Percentiles rank a stretch among this genome's conserved stretches.
Evolutionary conservation across 495 filamentous ascomycete genomes (phyloP).

Genomic region (Hapsidospora chrysogenum): DNA sequence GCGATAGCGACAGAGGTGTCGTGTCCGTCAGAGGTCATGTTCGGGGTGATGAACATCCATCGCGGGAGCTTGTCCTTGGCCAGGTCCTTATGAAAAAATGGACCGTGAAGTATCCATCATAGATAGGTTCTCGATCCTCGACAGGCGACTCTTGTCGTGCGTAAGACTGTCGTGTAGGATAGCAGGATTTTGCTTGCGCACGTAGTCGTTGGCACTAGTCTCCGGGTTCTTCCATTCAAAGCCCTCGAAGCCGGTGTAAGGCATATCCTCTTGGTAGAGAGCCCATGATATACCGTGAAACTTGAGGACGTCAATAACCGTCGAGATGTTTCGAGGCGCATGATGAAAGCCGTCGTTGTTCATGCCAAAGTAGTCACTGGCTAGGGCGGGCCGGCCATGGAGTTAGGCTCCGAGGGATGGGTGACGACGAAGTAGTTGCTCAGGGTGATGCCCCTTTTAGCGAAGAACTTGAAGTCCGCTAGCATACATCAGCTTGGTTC

Average conservation of each 20-base stretch:
- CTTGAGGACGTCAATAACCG: slow-evolving; percentile 53
- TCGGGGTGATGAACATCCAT: slow-evolving; percentile 61
- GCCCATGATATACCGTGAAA: slow-evolving; percentile 51
- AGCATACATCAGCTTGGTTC: not conserved
- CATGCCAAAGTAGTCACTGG: slow-evolving; percentile 53
- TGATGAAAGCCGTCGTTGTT: slow-evolving; percentile 42
- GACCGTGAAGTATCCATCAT: not conserved
- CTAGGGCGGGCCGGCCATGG: slow-evolving; percentile 42
- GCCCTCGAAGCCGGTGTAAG: slow-evolving; percentile 50
- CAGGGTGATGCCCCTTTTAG: slow-evolving; percentile 43
- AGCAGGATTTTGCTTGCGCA: slow-evolving; percentile 63
- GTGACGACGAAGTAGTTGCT: slow-evolving; percentile 47
- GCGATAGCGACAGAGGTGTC: slow-evolving; percentile 47
- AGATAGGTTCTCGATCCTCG: slow-evolving; percentile 52
- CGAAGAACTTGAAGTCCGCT: slow-evolving; percentile 28
- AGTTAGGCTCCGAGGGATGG: slow-evolving; percentile 59
- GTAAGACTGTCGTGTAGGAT: slow-evolving; percentile 43
- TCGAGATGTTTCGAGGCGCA: slow-evolving; percentile 45
- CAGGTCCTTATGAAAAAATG: slow-evolving; percentile 40
- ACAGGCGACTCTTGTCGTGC: slow-evolving; percentile 32
- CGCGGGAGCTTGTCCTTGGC: slow-evolving; percentile 42
- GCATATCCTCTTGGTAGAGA: slow-evolving; percentile 52
- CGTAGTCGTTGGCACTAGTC: slow-evolving; percentile 42
- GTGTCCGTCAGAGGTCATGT: slow-evolving; percentile 52
- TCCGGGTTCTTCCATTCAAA: slow-evolving; percentile 32